Conservation (phyloP, 1,284 basidiomycete species). For the Fomes fomentarius region DNA sequence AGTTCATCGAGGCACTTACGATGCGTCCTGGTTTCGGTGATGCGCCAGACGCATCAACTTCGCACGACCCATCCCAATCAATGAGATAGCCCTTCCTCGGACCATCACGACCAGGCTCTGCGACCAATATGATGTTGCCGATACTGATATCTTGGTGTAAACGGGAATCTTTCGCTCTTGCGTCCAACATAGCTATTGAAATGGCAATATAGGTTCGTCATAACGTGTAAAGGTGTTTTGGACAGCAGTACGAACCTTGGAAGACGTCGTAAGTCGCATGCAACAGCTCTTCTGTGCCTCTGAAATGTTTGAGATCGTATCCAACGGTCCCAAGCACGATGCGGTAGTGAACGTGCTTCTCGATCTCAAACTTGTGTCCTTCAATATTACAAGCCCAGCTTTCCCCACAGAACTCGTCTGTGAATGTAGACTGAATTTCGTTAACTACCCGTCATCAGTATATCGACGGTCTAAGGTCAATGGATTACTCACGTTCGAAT, state of each 20-base stretch:
- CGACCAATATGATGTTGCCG: slow-evolving; percentile 12
- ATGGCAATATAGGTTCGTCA: no score
- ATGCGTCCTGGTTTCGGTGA: no score
- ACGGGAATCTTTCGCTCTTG: not conserved
- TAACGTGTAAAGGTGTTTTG: no score
- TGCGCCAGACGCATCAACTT: not conserved
- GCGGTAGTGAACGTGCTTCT: not conserved
- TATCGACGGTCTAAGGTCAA: no score
- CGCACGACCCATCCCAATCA: slow-evolving; percentile 12
- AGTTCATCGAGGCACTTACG: no score
- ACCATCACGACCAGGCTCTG: not conserved
- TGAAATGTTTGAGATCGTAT: not conserved
- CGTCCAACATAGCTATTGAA: slow-evolving; percentile 11
- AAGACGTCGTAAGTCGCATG: slow-evolving; percentile 5
- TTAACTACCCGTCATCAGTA: not conserved
- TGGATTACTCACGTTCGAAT: not conserved
- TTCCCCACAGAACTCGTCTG: not conserved
- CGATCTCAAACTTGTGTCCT: not conserved
- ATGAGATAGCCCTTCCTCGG: slow-evolving; percentile 8
- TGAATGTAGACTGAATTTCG: not conserved
- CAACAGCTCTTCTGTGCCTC: slow-evolving; percentile 1
- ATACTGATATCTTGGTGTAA: slow-evolving; percentile 14
- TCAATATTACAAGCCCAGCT: not conserved
- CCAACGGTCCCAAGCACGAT: not conserved
- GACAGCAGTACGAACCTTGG: no score